phyloP scores from a whole-genome alignment of 1,139 yeast genomes.

The Saccharomyces uvarum region DNA sequence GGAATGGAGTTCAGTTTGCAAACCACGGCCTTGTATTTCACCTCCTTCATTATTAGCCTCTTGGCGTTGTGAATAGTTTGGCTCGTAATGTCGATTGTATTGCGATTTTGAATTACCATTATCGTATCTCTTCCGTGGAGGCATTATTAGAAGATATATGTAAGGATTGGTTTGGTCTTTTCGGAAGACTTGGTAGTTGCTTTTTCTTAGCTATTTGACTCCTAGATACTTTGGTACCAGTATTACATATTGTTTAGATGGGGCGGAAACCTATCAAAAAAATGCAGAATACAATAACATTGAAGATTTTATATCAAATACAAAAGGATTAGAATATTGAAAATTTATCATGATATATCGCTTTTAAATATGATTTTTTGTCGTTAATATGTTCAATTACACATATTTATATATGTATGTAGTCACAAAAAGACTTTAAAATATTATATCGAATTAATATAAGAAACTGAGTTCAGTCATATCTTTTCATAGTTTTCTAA shows the following conservation, averaged over 20 bases:
- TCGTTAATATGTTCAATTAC: not conserved
- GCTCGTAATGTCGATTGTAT: not conserved
- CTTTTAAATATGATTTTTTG: not conserved
- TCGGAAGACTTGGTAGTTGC: not conserved
- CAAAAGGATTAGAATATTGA: too few species aligned
- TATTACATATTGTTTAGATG: not conserved
- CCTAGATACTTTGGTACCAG: not conserved
- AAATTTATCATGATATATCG: not conserved
- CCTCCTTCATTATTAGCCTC: not conserved
- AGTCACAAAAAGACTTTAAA: not conserved
- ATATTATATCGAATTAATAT: not conserved
- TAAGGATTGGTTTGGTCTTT: not conserved
- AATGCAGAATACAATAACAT: not conserved
- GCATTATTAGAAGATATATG: not conserved
- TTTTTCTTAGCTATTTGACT: not conserved
- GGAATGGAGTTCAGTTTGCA: conserved; percentile 28
- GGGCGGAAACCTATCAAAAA: not conserved
- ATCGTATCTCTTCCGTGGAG: not conserved
- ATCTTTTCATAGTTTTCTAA: not conserved
- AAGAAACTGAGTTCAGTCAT: not conserved
- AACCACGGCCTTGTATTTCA: conserved; percentile 15
- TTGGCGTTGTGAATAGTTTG: not conserved
- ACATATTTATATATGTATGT: not conserved
- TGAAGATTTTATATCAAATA: not conserved
- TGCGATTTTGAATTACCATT: not conserved